These are phyloP conservation scores for Cutaneotrichosporon sp. DNA, from an alignment of 1,284 basidiomycete species.

Conservation along the genomic window DNA sequence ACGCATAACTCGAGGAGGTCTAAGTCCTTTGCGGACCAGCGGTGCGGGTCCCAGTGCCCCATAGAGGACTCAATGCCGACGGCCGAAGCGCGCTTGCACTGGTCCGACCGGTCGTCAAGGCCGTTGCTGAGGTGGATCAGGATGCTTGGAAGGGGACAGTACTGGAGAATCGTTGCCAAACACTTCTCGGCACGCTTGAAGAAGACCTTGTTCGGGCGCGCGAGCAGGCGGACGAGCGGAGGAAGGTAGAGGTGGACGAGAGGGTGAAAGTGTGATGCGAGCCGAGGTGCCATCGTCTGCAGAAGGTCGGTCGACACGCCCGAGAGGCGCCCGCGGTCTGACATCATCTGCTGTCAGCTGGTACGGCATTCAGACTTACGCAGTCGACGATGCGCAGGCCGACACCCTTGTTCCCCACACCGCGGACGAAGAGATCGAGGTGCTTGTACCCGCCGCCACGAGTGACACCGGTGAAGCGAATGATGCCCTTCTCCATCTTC, in stretches of 20 bases:
- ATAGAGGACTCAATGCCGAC: constrained; percentile 36
- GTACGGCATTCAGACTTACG: constrained; percentile 33
- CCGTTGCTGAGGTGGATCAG: constrained; percentile 51
- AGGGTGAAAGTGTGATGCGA: constrained; percentile 50
- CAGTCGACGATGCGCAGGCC: constrained; percentile 50
- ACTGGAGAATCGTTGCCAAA: constrained; percentile 53
- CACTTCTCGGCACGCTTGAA: constrained; percentile 56
- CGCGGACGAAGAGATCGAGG: constrained; percentile 42
- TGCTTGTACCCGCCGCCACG: constrained; percentile 54
- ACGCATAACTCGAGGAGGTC: constrained; percentile 52
- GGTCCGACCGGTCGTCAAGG: constrained; percentile 52
- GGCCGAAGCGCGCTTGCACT: constrained; percentile 45
- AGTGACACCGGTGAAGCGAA: constrained; percentile 50
- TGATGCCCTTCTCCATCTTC: constrained; percentile 50
- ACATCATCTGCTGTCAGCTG: constrained; percentile 50
- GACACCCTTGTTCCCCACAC: constrained; percentile 49
- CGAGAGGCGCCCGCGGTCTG: constrained; percentile 56
- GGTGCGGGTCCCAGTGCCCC: constrained; percentile 39
- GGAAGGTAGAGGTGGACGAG: constrained; percentile 56
- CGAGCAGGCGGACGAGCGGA: constrained; percentile 54
- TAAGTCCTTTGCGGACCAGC: constrained; percentile 44
- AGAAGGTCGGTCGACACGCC: constrained; percentile 56
- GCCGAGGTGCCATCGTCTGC: constrained; percentile 56
- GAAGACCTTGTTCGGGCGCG: constrained; percentile 58
- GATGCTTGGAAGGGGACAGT: constrained; percentile 51